Evolutionary conservation across 2,329 filamentous ascomycete genomes (phyloP).

Genomic region (Aspergillus arachidicola): DNA sequence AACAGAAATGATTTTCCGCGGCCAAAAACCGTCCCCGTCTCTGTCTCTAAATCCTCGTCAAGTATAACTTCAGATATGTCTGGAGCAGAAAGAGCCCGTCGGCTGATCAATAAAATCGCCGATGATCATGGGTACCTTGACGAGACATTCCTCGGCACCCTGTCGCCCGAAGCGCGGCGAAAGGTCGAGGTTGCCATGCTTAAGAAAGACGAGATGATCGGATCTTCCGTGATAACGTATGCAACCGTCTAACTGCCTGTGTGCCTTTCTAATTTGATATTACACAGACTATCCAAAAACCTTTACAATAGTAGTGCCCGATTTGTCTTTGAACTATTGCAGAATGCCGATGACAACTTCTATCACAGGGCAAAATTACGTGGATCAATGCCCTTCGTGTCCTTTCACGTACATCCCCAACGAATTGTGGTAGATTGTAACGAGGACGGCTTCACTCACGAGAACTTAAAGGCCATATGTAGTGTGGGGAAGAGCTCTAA

Average conservation of each 20-base stretch:
- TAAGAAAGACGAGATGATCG: conserved; percentile 15
- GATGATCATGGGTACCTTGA: conserved; percentile 12
- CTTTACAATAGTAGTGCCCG: conserved; percentile 24
- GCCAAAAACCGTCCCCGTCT: not conserved
- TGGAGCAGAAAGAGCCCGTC: conserved; percentile 6
- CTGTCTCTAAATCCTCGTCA: not conserved
- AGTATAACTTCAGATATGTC: not conserved
- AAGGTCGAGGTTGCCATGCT: conserved; percentile 14
- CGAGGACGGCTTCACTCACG: conserved; percentile 45
- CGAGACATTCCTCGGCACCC: conserved; percentile 1
- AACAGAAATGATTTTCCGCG: too few species aligned
- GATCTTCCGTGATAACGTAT: conserved; percentile 16
- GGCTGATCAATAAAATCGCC: conserved; percentile 10
- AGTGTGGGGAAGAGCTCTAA: conserved; percentile 41
- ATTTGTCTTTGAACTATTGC: conserved; percentile 39
- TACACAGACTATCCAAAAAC: conserved; percentile 20
- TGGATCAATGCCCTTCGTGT: conserved; percentile 21
- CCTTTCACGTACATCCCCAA: conserved; percentile 21
- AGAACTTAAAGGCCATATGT: conserved; percentile 44
- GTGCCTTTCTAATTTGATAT: not conserved
- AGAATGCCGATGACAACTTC: conserved; percentile 48
- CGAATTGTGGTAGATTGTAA: conserved; percentile 49
- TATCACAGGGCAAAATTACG: conserved; percentile 25
- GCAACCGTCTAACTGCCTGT: not conserved
- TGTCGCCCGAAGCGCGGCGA: conserved; percentile 6